Evolutionary conservation across 2,329 filamentous ascomycete species (phyloP).

Genomic region (Intubia oerlemansii): DNA sequence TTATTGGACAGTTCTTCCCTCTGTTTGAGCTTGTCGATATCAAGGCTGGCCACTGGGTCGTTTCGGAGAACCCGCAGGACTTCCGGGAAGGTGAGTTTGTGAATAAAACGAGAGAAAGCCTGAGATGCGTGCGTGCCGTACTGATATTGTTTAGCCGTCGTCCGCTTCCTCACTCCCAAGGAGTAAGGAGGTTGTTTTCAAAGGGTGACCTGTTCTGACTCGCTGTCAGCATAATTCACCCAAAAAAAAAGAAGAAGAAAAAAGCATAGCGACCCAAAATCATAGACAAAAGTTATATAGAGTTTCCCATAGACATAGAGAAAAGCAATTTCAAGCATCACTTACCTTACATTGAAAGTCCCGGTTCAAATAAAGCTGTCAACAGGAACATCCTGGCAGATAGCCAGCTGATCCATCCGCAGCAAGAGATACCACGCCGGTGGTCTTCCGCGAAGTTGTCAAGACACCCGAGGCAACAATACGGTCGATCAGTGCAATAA

Average conservation of each 20-base stretch:
- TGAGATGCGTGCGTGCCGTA: no score
- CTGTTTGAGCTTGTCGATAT: conserved; percentile 52
- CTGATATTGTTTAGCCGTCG: conserved; percentile 10
- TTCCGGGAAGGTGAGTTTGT: conserved; percentile 47
- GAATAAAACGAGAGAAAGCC: no score
- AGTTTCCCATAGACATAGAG: no score
- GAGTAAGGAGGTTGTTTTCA: no score
- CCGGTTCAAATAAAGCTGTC: no score
- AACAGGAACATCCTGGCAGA: no score
- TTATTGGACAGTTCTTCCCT: conserved; percentile 67
- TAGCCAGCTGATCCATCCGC: conserved; percentile 4
- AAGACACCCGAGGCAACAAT: conserved; percentile 15
- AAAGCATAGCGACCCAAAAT: not conserved
- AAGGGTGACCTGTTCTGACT: no score
- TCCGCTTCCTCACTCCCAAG: conserved; percentile 14
- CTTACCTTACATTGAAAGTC: no score
- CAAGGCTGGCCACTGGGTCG: conserved; percentile 70
- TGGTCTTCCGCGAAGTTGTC: not conserved
- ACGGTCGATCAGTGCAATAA: conserved; percentile 27
- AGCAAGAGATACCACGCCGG: conserved; percentile 19
- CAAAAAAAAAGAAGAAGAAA: no score
- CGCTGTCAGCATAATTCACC: no score
- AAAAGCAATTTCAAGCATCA: no score
- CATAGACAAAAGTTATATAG: not conserved
- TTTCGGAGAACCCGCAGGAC: conserved; percentile 65